Evolutionary conservation across 345 rosid genomes (phyloP).

Genomic region (Atalantia buxifolia): DNA sequence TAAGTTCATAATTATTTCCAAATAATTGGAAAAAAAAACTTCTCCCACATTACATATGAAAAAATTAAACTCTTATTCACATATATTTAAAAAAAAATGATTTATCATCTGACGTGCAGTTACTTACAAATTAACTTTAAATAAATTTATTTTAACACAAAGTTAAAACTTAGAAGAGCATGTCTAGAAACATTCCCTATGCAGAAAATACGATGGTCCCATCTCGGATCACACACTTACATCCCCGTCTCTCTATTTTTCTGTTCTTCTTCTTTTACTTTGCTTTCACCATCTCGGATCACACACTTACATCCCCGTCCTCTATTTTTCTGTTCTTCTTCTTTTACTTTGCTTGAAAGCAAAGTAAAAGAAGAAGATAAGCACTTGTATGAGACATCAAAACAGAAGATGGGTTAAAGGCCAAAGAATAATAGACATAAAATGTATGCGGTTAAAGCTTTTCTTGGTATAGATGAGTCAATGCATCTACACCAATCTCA

Average conservation of each 20-base stretch:
- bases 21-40: too few species aligned
- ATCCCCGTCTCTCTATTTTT: slow-evolving; percentile 20
- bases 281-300: slow-evolving; percentile 52
- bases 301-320: slow-evolving; percentile 30
- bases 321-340: slow-evolving; percentile 26
- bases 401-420: neutral
- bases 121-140: too few species aligned
- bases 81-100: too few species aligned
- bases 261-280: too few species aligned
- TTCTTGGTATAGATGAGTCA: slow-evolving; percentile 14
- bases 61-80: too few species aligned
- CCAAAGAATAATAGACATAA: neutral
- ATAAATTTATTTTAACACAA: neutral
- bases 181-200: neutral
- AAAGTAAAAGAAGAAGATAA: slow-evolving; percentile 27
- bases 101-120: too few species aligned
- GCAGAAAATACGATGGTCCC: slow-evolving; percentile 42
- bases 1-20: too few species aligned
- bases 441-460: neutral
- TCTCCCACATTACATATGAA: too few species aligned
- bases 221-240: slow-evolving; percentile 41
- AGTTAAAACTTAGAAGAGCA: neutral
- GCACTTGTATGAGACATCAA: neutral
- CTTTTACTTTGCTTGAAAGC: slow-evolving; percentile 75
- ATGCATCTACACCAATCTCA: slow-evolving; percentile 4